Percentiles rank a stretch among this genome's conserved stretches.
These are phyloP conservation scores for Brassica napus DNA, from an alignment of 345 rosid genomes.

Conservation along the genomic window DNA sequence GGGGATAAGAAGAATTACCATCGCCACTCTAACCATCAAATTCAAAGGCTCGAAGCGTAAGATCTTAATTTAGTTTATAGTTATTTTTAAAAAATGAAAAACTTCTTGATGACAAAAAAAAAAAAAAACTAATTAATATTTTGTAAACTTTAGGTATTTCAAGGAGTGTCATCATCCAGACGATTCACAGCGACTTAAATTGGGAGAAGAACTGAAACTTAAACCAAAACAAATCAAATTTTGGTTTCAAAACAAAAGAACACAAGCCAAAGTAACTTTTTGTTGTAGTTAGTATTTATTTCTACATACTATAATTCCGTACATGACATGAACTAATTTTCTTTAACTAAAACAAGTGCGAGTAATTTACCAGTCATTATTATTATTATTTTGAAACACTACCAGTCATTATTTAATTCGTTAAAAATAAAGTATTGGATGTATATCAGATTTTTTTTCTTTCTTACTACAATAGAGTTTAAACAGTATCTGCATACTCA, in stretches of 20 bases:
- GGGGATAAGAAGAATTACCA: slow-evolving; percentile 35
- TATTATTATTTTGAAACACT: neutral
- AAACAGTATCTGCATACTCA: neutral
- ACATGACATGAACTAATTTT: neutral
- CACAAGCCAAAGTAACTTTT: slow-evolving; percentile 58
- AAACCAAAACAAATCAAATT: slow-evolving; percentile 67
- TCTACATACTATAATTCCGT: neutral
- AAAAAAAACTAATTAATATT: neutral
- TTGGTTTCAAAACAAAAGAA: slow-evolving; percentile 89
- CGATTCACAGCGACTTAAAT: slow-evolving; percentile 54
- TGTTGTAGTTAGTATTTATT: neutral
- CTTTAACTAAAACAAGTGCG: neutral
- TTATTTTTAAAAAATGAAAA: neutral
- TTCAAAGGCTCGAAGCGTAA: slow-evolving; percentile 64
- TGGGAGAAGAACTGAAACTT: slow-evolving; percentile 58
- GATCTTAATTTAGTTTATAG: neutral
- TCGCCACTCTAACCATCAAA: slow-evolving; percentile 58
- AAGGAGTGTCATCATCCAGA: slow-evolving; percentile 78
- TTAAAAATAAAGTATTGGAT: neutral
- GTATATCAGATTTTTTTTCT: too few relatives aligned
- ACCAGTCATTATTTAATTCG: neutral
- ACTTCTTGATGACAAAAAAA: neutral
- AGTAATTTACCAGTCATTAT: neutral
- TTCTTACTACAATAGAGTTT: neutral
- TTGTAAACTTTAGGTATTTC: slow-evolving; percentile 53